phyloP scores from a whole-genome alignment of 768 basidiomycete genomes.

The Mycena floridula region DNA sequence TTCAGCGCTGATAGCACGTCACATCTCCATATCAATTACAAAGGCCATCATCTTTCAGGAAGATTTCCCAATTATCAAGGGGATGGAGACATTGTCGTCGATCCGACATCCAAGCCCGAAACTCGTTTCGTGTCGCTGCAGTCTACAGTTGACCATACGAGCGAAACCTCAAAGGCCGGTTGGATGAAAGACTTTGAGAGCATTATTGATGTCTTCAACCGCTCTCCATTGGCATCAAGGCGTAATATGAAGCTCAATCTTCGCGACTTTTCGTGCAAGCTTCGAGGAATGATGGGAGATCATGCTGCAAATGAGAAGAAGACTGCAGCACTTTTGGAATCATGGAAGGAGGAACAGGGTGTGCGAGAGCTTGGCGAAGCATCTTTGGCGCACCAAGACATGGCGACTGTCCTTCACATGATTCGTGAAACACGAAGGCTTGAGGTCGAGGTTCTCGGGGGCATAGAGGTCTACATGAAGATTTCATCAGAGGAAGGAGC shows the following conservation, averaged over 20 bases:
- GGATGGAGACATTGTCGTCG: neutral
- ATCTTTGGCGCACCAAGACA: neutral
- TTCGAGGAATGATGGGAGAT: neutral
- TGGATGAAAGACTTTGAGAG: neutral
- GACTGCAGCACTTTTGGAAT: neutral
- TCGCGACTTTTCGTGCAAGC: neutral
- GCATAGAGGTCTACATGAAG: neutral
- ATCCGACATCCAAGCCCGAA: neutral
- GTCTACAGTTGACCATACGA: neutral
- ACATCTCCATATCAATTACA: neutral
- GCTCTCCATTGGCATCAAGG: neutral
- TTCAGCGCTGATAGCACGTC: neutral
- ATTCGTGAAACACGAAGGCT: neutral
- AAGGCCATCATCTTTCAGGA: neutral
- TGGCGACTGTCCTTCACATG: neutral
- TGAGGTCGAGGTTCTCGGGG: conserved; percentile 5
- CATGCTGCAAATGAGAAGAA: neutral
- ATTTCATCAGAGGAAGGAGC: conserved; percentile 1
- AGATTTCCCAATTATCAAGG: neutral
- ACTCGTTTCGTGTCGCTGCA: neutral
- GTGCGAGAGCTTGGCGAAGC: conserved; percentile 5
- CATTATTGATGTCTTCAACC: conserved; percentile 3
- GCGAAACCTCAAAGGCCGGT: neutral
- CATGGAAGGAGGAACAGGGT: neutral
- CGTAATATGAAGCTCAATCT: neutral